phyloP scores from a whole-genome alignment of 139 green algal genomes.

The Chlorella ohadii region DNA sequence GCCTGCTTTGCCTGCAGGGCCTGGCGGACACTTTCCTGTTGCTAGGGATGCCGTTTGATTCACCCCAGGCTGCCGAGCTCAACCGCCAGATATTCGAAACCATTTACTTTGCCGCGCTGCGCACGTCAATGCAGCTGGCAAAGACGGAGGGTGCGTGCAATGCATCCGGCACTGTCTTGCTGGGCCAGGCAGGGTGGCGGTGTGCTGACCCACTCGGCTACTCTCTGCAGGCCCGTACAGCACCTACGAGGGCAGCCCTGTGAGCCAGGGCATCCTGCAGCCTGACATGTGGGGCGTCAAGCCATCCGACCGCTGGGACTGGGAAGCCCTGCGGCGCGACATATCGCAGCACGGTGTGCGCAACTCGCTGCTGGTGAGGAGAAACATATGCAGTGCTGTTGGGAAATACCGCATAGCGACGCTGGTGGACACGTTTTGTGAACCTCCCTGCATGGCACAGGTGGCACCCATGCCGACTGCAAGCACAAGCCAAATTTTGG shows the following conservation, averaged over 20 bases:
- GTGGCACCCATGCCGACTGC: slow-evolving; percentile 98
- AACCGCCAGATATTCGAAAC: slow-evolving; percentile 97
- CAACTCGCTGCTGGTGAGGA: slow-evolving; percentile 90
- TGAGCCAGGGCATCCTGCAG: slow-evolving; percentile 89
- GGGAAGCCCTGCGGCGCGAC: slow-evolving; percentile 75
- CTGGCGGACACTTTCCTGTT: slow-evolving; percentile 99
- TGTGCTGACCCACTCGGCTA: no score
- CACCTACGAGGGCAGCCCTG: slow-evolving; percentile 88
- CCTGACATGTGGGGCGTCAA: slow-evolving; percentile 97
- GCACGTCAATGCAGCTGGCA: slow-evolving; percentile 86
- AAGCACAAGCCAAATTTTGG: slow-evolving; percentile 87
- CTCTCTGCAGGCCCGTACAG: slow-evolving; percentile 76
- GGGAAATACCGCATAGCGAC: no score
- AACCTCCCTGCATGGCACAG: no score
- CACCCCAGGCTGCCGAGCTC: slow-evolving; percentile 75
- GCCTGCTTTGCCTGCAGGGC: slow-evolving; percentile 72
- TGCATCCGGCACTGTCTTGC: neutral
- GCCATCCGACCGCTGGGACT: slow-evolving; percentile 84
- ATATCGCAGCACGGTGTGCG: slow-evolving; percentile 91
- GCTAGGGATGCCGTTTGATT: slow-evolving; percentile 98
- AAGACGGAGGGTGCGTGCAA: slow-evolving; percentile 36
- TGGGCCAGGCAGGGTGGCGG: no score
- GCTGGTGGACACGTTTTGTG: no score
- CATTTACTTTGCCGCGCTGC: slow-evolving; percentile 94
- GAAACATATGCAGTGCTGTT: no score